These are phyloP conservation scores for Debaryomyces psychrophilus DNA, from an alignment of 1,139 yeast genomes.

Conservation along the genomic window DNA sequence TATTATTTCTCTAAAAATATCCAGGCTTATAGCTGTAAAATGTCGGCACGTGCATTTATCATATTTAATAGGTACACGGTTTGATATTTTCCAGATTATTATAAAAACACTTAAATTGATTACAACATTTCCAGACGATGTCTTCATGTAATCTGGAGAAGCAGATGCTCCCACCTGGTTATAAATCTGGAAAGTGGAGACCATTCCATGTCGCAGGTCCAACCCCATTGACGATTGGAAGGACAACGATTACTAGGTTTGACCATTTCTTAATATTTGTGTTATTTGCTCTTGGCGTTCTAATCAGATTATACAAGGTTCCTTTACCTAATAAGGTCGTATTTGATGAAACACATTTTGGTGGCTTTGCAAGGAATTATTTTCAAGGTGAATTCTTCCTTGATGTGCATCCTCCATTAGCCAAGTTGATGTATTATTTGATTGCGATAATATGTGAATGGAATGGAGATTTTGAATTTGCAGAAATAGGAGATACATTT, in stretches of 20 bases:
- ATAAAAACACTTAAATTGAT: background rate
- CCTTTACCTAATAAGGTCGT: constrained; percentile 79
- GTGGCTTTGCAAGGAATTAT: constrained; percentile 48
- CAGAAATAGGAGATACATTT: constrained; percentile 37
- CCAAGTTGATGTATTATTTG: constrained; percentile 49
- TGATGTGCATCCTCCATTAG: constrained; percentile 67
- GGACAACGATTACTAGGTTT: constrained; percentile 14
- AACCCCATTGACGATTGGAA: constrained; percentile 13
- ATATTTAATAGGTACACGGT: background rate
- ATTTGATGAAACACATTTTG: constrained; percentile 83
- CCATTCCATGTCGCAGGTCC: constrained; percentile 17
- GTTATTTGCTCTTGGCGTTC: constrained; percentile 24
- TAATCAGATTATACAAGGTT: constrained; percentile 57
- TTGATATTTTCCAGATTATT: background rate
- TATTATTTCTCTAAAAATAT: constrained; percentile 1
- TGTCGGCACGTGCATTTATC: constrained; percentile 3
- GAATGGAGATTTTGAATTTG: constrained; percentile 44
- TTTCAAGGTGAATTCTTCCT: constrained; percentile 61
- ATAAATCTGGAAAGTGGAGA: constrained; percentile 22
- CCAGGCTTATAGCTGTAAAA: background rate
- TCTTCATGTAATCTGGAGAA: constrained; percentile 5
- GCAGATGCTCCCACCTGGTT: constrained; percentile 6
- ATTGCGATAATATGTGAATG: constrained; percentile 47
- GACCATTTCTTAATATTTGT: constrained; percentile 29
- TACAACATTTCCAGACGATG: background rate